Evolutionary conservation across 2,329 filamentous ascomycete genomes (phyloP).

Genomic region (Claviceps africana): DNA sequence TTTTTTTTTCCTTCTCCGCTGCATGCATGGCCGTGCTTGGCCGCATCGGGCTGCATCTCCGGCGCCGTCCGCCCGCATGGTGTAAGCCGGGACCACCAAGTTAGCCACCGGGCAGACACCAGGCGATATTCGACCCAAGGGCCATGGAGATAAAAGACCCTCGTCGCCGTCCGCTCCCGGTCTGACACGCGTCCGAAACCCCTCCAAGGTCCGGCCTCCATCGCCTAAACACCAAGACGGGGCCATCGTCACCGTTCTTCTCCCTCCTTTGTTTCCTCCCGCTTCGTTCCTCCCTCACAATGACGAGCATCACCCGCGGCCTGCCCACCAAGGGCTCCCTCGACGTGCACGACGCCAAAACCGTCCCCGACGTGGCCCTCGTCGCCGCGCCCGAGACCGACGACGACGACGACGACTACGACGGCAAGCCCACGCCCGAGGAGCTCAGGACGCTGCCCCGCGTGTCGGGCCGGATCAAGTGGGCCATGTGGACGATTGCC

Average conservation of each 20-base stretch:
- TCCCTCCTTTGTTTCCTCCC: not conserved
- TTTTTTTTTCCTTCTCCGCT: no score
- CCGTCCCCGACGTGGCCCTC: not conserved
- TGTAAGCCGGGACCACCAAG: no score
- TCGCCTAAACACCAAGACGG: no score
- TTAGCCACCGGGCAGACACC: no score
- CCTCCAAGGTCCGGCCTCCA: no score
- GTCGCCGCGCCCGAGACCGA: conserved; percentile 12
- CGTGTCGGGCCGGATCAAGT: conserved; percentile 50
- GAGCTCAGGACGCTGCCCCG: conserved; percentile 47
- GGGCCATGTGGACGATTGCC: conserved; percentile 53
- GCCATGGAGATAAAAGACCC: no score
- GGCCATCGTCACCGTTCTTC: not conserved
- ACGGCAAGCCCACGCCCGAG: conserved; percentile 42
- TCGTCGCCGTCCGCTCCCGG: no score
- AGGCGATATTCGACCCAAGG: no score
- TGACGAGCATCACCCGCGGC: conserved; percentile 14
- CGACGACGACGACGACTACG: conserved; percentile 17
- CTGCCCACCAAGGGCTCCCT: conserved; percentile 17
- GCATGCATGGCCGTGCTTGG: no score
- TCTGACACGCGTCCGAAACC: no score
- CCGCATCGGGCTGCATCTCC: no score
- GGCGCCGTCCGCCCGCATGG: no score
- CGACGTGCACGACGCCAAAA: conserved; percentile 10
- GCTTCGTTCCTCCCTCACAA: conserved; percentile 15